Evolutionary conservation across 106 monocot species (phyloP).

Genomic region (Acanthochlamys bracteata): DNA sequence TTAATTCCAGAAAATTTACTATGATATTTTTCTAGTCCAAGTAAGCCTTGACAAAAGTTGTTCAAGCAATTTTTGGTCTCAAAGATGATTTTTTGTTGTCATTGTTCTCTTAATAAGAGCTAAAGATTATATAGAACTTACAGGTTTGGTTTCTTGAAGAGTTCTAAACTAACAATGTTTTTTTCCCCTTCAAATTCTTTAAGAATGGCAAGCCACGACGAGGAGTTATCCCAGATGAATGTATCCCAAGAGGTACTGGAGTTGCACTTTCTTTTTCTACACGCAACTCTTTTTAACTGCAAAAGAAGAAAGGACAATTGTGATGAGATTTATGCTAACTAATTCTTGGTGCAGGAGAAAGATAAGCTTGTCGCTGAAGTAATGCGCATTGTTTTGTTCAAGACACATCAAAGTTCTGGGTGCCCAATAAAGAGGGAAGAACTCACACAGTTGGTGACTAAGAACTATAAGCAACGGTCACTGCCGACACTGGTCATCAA

Average conservation of each 20-base stretch:
- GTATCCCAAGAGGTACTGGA: conserved; percentile 34
- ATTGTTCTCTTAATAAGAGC: too few relatives aligned
- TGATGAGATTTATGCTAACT: neutral
- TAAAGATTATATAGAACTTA: too few relatives aligned
- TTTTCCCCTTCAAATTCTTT: neutral
- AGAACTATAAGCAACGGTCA: conserved; percentile 66
- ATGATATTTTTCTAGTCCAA: too few relatives aligned
- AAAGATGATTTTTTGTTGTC: too few relatives aligned
- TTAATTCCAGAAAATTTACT: too few relatives aligned
- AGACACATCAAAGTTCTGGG: conserved; percentile 64
- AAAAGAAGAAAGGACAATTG: neutral
- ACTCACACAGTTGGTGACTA: conserved; percentile 66
- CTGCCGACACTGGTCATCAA: conserved; percentile 74
- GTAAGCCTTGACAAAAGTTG: too few relatives aligned
- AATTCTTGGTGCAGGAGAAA: conserved; percentile 48
- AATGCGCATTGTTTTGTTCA: conserved; percentile 72
- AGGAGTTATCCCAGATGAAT: conserved; percentile 40
- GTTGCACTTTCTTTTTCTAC: neutral
- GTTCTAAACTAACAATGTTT: too few relatives aligned
- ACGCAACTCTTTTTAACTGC: neutral
- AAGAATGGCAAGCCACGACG: conserved; percentile 30
- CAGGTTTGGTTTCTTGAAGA: too few relatives aligned
- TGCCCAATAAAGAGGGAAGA: conserved; percentile 96
- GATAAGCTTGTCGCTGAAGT: conserved; percentile 95
- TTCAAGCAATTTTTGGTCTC: too few relatives aligned